Base-by-base conservation (phyloP, 2,329 filamentous ascomycete genomes). In the Sporothrix inflata region DNA sequence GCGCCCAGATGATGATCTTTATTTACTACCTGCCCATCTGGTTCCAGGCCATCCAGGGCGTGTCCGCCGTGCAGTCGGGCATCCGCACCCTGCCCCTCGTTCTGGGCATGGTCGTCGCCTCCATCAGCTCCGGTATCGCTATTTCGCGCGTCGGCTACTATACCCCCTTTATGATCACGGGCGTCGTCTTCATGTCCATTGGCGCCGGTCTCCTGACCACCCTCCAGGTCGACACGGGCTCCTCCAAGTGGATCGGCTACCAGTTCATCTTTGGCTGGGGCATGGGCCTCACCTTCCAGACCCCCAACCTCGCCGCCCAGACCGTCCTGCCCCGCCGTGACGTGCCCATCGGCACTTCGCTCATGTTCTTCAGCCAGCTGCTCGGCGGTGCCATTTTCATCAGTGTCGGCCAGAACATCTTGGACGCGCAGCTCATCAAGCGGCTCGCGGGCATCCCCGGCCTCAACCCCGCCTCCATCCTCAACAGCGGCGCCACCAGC, bases 331-430 rank as follows among this genome's bases (percentile, higher is more conserved):
- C 78, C 12, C 77, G 67, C 30, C 75, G 75, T 12, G 84, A 86
- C 69, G 80, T 84, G 3, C 78, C 84, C 21, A 79, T 84, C n/a
- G 84, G 83, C 47, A 79, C 80, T 1, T 80, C 82, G 0, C 76
- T 85, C 55, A 82, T 85, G 75, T 80, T 85, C 74, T 85, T 85
- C 75, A 78, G 79, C 6, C 84, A 86, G 76, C 79, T 81, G 1
- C 77, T 86, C 0, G 84, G 84, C 38, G 85, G 84, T 7, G 79
- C 84, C 69, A 79, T 86, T 38, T 85, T 85, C 73, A 76, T 83
- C 49, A 81, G 81, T 0, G 81, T 85, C n/a, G 84, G 80, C 1
- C 81, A 85, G 75, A 85, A 84, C 73, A 79, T 86, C 21, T 79
- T 86, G 45, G 80, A 81, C 72, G 81, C 79, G 69, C 78, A 83